These are phyloP conservation scores for Hypomyces perniciosus DNA, from an alignment of 2,329 filamentous ascomycete genomes.

Conservation along the genomic window DNA sequence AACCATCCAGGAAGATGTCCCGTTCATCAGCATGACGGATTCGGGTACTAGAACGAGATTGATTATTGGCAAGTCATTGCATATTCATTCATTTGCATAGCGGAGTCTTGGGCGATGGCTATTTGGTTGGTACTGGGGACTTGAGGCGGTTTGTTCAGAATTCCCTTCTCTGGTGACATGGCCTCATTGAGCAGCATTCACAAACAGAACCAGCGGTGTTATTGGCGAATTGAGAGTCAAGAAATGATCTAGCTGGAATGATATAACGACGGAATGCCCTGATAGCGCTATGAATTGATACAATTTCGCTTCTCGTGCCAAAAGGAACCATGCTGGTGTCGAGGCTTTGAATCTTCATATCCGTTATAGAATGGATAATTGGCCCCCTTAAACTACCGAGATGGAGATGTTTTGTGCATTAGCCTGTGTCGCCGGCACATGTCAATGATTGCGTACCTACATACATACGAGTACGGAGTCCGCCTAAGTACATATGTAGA, in stretches of 20 bases:
- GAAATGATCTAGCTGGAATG: conserved; percentile 2
- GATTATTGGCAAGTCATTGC: background rate
- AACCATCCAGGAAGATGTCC: conserved; percentile 58
- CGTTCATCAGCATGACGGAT: conserved; percentile 59
- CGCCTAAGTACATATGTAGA: too few species aligned
- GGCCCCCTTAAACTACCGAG: too few species aligned
- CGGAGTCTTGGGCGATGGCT: conserved; percentile 5
- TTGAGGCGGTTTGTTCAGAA: conserved; percentile 3
- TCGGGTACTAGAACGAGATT: conserved; percentile 32
- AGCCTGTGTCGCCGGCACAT: too few species aligned
- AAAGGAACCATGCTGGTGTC: background rate
- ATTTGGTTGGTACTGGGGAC: background rate
- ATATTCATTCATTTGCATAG: conserved; percentile 11
- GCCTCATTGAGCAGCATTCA: conserved; percentile 2
- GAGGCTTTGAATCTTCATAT: too few species aligned
- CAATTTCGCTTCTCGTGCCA: background rate
- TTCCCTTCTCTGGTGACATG: conserved; percentile 7
- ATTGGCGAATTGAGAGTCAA: conserved; percentile 5
- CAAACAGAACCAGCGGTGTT: background rate
- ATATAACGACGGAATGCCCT: background rate
- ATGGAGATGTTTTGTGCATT: too few species aligned
- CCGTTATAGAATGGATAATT: too few species aligned
- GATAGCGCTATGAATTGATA: conserved; percentile 7
- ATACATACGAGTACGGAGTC: too few species aligned
- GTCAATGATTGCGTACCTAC: too few species aligned